Base-by-base conservation (phyloP, 768 basidiomycete species). In the Mycena amicta region DNA sequence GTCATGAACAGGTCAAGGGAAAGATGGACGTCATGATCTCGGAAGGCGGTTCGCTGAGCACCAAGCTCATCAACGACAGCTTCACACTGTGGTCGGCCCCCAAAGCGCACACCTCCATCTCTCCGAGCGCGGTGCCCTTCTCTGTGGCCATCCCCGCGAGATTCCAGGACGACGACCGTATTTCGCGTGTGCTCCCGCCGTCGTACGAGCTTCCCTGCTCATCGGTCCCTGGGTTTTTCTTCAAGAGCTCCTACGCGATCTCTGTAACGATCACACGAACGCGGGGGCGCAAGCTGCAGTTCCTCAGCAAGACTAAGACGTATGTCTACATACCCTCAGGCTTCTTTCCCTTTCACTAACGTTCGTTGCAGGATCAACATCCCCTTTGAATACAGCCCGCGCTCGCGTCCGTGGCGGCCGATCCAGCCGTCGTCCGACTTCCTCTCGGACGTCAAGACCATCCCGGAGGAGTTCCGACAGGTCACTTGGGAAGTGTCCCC, bases 381-480 rank as follows among this genome's bases (percentile, higher is more conserved):
- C 2, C 81, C 80, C 1, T 75, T 89, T 54, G 68, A 68, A 4
- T 88, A 88, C 60, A 62, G 59, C 40, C 87, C 86, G 6, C 80
- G 80, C 45, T 77, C 78, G 50, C 79, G 84, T n/a, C 79, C 88
- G 0, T 74, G 76, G 53, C 75, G 80, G 13, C 83, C 87, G 3
- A 82, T 87, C 37, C 66, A 83, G 13, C 69, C 76, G 1, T 72
- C 72, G 13, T 72, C 78, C 0, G 71, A 77, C 25, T 85, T 89
- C 66, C 77, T 86, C 59, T 80, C 81, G 0, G 80, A 81, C 2
- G 68, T 90, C 55, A 89, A 89, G 67, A 73, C 77, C 0, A 74
- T 79, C 3, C 87, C 88, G 6, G 88, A 88, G 66, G 88, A 89
- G 66, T 90, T 86, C 85, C 75, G 71, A 66, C 87, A 80, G 67